Evolutionary conservation across 192 early-diverging fungal species (phyloP), one percentile per base, ranked within the genome.

Genomic region (Podila epigama): DNA sequence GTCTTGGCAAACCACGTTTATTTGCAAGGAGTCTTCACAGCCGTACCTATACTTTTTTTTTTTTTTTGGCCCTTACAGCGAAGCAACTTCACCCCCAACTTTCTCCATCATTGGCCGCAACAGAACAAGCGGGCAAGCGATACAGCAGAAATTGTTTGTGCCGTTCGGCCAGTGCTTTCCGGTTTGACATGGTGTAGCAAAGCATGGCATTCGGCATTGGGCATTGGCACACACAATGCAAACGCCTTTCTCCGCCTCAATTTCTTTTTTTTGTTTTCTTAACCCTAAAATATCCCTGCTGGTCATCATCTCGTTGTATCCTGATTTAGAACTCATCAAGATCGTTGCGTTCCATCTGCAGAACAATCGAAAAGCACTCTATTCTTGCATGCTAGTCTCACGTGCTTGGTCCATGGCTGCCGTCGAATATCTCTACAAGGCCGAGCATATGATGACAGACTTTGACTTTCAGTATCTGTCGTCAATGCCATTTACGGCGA

Each of bases 351-450:
- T 44, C 4, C 50, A 62, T 44, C 56, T 77, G 16, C 59, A 48
- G 52, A 48, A 68, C 39, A 51, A 64, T 35, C 53, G 66, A 12
- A 55, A 53, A 31, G 66, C 73, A 9, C 61, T 77, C 33, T 56
- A 77, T 51, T 55, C 66, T 20, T 77, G 73, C 50, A 65, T 77
- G 18, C 40, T 77, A 1, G 65, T 77, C 36, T 77, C 73, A 27
- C 66, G 66, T 16, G 66, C 65, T 2, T 77, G 73, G 73, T 77
- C 73, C 27, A 40, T 64, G 55, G 73, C 66, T 20, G 73, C 73
- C 5, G 73, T 77, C 25, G 73, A 77, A 48, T 68, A 63, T 22
- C 66, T 77, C 20, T 77, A 77, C 61, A 77, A 77, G 56, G 66
- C 73, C 15, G 66, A 68, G 44, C 73, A 77, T 51, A 68, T 77